Conservation (phyloP, 176 grass and related monocot species). For the Triticum timopheevii region DNA sequence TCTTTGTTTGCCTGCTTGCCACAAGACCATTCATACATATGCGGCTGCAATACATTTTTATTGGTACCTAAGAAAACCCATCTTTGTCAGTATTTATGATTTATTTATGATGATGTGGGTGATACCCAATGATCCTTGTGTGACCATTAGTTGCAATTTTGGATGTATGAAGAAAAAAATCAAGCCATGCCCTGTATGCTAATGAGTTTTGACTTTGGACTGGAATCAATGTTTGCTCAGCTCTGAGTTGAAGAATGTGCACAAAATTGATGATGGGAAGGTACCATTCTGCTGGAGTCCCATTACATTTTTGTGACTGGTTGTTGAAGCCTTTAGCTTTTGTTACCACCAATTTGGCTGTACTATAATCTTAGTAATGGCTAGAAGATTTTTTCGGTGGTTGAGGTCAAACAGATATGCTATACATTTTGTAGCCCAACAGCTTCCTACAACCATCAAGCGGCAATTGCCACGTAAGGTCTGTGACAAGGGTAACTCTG, state of each 20-base stretch:
- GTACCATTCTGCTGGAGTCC: not conserved
- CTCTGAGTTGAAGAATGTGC: not conserved
- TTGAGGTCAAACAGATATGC: not conserved
- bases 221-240: not conserved
- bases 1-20: not conserved
- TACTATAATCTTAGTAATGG: not conserved
- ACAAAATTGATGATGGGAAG: not conserved
- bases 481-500: no score
- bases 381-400: not conserved
- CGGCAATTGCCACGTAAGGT: no score
- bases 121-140: not conserved
- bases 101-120: not conserved
- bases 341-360: constrained; percentile 14
- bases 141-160: not conserved
- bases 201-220: not conserved
- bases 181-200: not conserved
- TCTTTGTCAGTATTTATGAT: not conserved
- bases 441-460: no score
- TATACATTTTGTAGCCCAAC: not conserved
- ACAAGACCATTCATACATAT: not conserved
- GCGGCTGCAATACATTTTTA: not conserved
- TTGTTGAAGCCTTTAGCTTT: not conserved
- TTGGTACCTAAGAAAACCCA: not conserved
- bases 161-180: not conserved
- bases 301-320: not conserved